Percentiles rank a stretch among this genome's conserved stretches.
These are phyloP conservation scores for Chaetomium cochliodes DNA, from an alignment of 495 filamentous ascomycete genomes.

Conservation along the genomic window DNA sequence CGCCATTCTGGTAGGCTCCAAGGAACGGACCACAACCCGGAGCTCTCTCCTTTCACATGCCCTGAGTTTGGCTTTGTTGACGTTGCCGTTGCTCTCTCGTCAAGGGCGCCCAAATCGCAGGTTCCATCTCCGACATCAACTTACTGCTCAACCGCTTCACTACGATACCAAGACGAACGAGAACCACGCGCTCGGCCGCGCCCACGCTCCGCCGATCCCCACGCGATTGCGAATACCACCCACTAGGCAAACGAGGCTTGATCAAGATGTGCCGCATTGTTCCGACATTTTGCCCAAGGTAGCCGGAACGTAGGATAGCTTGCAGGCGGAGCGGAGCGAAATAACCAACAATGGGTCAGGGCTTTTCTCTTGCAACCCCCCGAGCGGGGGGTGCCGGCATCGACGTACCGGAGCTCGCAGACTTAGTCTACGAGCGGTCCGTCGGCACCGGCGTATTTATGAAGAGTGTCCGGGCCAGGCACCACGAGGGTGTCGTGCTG, in stretches of 20 bases:
- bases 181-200: not conserved
- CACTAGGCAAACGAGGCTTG: not conserved
- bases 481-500: slow-evolving; percentile 84
- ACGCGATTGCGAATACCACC: slow-evolving; percentile 4
- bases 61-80: not conserved
- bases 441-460: slow-evolving; percentile 94
- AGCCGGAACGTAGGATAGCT: slow-evolving; percentile 19
- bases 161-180: not conserved
- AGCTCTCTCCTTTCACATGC: not conserved
- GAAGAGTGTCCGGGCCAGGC: slow-evolving; percentile 89
- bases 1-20: slow-evolving; percentile 5
- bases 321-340: slow-evolving; percentile 27
- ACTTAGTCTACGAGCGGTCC: slow-evolving; percentile 87
- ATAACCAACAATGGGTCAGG: slow-evolving; percentile 75
- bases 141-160: not conserved
- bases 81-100: not conserved
- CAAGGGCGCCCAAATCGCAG: not conserved
- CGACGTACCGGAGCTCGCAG: slow-evolving; percentile 86
- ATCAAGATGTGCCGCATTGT: slow-evolving; percentile 20
- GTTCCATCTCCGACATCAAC: slow-evolving; percentile 12
- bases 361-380: slow-evolving; percentile 86
- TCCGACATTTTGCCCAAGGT: slow-evolving; percentile 11
- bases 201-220: not conserved
- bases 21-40: not conserved
- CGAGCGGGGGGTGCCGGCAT: slow-evolving; percentile 89